A percentile compares a stretch with the other conserved stretches of the same genome.
These are phyloP conservation scores for Allantophomopsis lycopodina DNA, from an alignment of 2,329 filamentous ascomycete genomes.

Conservation along the genomic window DNA sequence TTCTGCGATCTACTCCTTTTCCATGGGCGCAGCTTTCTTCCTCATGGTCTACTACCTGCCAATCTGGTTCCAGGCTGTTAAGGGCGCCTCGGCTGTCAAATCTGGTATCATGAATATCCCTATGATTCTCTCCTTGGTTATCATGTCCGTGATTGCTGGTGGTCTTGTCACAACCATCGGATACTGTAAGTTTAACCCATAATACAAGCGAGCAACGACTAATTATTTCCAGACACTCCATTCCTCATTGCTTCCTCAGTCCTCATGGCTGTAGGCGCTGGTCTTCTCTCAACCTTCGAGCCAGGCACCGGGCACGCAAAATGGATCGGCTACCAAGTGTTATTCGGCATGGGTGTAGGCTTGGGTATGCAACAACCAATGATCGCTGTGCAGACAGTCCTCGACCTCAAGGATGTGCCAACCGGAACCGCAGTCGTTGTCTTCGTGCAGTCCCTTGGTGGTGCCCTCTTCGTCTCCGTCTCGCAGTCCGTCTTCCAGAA, in stretches of 20 bases:
- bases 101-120: conserved; percentile 26
- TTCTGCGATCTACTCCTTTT: conserved; percentile 19
- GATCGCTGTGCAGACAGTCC: conserved; percentile 28
- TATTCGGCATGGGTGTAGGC: conserved; percentile 11
- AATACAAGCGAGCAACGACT: too few species aligned
- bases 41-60: conserved; percentile 28
- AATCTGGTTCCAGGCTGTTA: conserved; percentile 32
- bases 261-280: conserved; percentile 20
- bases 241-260: conserved; percentile 5
- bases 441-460: conserved; percentile 50
- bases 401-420: conserved; percentile 30
- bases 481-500: conserved; percentile 31
- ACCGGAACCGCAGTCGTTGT: conserved; percentile 32
- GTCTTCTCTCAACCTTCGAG: conserved; percentile 22
- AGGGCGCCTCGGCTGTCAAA: conserved; percentile 23
- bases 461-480: conserved; percentile 40
- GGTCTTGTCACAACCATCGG: conserved; percentile 8
- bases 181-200: conserved; percentile 2
- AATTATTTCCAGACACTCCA: conserved; percentile 1
- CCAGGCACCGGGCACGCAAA: conserved; percentile 16
- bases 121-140: conserved; percentile 14
- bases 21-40: conserved; percentile 21
- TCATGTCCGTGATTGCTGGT: conserved; percentile 9
- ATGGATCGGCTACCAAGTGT: conserved; percentile 18
- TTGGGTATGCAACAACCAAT: conserved; percentile 5